phyloP scores from a whole-genome alignment of 2,329 filamentous ascomycete genomes.

The Colletotrichum sp. region DNA sequence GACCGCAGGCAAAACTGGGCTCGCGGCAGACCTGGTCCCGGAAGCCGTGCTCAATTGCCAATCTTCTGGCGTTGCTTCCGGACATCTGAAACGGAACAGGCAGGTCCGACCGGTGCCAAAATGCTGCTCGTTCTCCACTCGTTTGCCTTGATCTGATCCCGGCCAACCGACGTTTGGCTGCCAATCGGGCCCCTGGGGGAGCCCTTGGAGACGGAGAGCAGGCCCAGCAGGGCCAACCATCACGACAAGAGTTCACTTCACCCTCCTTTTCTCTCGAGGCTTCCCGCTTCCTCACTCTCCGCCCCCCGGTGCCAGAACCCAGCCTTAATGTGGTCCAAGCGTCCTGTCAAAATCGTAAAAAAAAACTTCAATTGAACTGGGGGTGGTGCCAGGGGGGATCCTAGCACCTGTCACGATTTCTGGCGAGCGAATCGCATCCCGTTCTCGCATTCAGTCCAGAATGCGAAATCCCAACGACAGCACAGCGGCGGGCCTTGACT shows the following conservation, averaged over 20 bases:
- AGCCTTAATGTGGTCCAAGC: conserved; percentile 20
- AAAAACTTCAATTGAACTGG: conserved; percentile 2
- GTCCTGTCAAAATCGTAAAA: conserved; percentile 23
- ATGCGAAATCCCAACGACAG: conserved; percentile 8
- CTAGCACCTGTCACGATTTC: conserved; percentile 17
- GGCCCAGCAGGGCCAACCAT: neutral
- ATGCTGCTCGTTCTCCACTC: conserved; percentile 6
- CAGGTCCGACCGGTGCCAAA: conserved; percentile 13
- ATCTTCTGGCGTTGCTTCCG: conserved; percentile 16
- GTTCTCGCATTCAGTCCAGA: neutral
- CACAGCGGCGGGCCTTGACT: neutral
- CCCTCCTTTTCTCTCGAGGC: neutral
- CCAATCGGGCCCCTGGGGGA: neutral
- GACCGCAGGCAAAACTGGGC: conserved; percentile 3
- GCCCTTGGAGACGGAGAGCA: neutral
- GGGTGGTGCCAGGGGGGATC: neutral
- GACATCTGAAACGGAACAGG: conserved; percentile 19
- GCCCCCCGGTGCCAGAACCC: conserved; percentile 4
- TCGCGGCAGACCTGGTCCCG: conserved; percentile 4
- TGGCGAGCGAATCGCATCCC: conserved; percentile 19
- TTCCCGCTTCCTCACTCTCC: neutral
- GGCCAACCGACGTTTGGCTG: neutral
- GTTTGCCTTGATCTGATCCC: conserved; percentile 17
- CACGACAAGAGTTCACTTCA: neutral
- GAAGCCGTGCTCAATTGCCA: conserved; percentile 15